A percentile compares a stretch with the other conserved stretches of the same genome.
phyloP scores from a whole-genome alignment of 768 basidiomycete genomes.

The Xerocomellus intermedius region DNA sequence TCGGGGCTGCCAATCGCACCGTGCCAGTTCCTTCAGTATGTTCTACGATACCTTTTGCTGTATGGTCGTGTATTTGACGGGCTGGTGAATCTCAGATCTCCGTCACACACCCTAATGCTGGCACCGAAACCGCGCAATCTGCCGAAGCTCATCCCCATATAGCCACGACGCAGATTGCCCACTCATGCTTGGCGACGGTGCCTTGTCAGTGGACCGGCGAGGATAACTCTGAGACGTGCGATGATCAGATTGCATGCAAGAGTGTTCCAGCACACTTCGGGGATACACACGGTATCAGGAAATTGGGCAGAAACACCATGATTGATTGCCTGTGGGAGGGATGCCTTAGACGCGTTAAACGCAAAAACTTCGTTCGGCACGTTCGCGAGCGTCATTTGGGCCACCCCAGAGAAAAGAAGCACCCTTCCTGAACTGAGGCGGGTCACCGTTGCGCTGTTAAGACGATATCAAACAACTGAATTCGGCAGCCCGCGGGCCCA shows the following conservation, averaged over 20 bases:
- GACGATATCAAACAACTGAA: not conserved
- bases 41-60: no score
- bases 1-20: not conserved
- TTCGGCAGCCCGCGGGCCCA: not conserved
- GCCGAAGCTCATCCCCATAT: no score
- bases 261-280: not conserved
- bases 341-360: accelerated
- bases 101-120: no score
- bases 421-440: not conserved
- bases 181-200: not conserved
- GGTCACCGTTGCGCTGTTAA: not conserved
- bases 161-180: not conserved
- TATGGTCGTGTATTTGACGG: no score
- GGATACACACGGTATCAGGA: not conserved
- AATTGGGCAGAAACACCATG: accelerated
- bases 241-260: not conserved
- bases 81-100: no score
- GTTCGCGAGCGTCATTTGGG: not conserved
- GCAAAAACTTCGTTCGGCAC: conserved; percentile 4
- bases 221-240: not conserved
- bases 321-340: not conserved
- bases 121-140: no score
- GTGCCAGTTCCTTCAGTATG: not conserved
- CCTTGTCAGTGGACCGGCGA: not conserved
- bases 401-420: not conserved